These are phyloP conservation scores for Neopestalotiopsis sp. DNA, from an alignment of 2,329 filamentous ascomycete genomes.

Conservation along the genomic window DNA sequence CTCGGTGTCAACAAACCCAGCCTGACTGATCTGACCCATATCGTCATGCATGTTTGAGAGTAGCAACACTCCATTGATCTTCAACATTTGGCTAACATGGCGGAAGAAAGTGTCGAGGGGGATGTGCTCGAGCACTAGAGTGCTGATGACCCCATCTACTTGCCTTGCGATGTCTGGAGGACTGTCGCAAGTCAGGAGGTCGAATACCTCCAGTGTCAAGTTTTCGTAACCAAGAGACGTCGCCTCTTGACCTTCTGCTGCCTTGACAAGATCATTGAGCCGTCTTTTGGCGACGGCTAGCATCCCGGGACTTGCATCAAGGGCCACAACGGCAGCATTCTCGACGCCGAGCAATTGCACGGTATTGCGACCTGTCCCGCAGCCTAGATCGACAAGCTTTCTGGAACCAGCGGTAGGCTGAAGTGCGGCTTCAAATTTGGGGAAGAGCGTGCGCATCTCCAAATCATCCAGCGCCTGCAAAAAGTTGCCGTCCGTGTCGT, in stretches of 20 bases:
- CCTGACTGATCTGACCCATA: constrained; percentile 65
- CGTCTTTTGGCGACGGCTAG: constrained; percentile 54
- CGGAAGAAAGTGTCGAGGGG: constrained; percentile 56
- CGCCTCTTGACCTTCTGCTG: background rate
- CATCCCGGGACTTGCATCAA: constrained; percentile 65
- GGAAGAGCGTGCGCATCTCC: constrained; percentile 58
- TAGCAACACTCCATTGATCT: constrained; percentile 55
- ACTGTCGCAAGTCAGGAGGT: constrained; percentile 40
- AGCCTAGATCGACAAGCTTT: constrained; percentile 66
- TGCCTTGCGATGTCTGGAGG: constrained; percentile 30
- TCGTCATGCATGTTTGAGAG: constrained; percentile 74
- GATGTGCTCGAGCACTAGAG: constrained; percentile 70
- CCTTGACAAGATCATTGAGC: constrained; percentile 25
- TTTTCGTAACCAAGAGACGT: background rate
- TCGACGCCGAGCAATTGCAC: constrained; percentile 50
- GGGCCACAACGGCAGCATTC: constrained; percentile 50
- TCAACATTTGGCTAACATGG: constrained; percentile 49
- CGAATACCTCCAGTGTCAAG: constrained; percentile 40
- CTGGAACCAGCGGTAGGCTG: constrained; percentile 30
- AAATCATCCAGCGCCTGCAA: constrained; percentile 67
- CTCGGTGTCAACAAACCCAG: constrained; percentile 62
- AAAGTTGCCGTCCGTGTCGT: constrained; percentile 71
- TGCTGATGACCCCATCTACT: constrained; percentile 59
- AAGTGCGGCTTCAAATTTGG: constrained; percentile 47
- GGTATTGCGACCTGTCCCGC: constrained; percentile 70